phyloP scores from a whole-genome alignment of 257 asterid species.

The Jasminum sambac region DNA sequence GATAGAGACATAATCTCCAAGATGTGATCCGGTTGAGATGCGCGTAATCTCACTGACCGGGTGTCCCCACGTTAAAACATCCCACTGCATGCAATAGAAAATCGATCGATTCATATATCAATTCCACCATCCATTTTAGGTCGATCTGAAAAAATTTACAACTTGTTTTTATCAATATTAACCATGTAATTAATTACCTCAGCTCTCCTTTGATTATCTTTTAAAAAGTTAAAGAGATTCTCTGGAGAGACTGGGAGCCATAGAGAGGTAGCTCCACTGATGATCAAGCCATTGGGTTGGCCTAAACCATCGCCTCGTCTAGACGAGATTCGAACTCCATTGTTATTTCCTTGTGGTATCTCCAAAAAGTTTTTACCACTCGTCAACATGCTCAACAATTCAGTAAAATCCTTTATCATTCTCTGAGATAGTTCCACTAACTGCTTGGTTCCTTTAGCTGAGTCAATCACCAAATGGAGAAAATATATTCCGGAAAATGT shows the following conservation, averaged over 20 bases:
- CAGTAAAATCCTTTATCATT: slow-evolving; percentile 60
- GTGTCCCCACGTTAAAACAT: slow-evolving; percentile 47
- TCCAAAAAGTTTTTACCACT: slow-evolving; percentile 43
- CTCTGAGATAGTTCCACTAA: slow-evolving; percentile 59
- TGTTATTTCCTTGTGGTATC: slow-evolving; percentile 27
- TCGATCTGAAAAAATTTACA: background rate
- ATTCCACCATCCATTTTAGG: too few species aligned
- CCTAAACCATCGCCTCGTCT: slow-evolving; percentile 34
- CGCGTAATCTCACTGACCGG: slow-evolving; percentile 46
- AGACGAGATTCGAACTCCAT: slow-evolving; percentile 52
- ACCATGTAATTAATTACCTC: slow-evolving; percentile 33
- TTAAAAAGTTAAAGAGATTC: slow-evolving; percentile 51
- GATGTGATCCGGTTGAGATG: slow-evolving; percentile 52
- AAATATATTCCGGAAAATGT: background rate
- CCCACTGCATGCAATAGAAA: too few species aligned
- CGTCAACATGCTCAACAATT: slow-evolving; percentile 46
- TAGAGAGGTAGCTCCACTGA: slow-evolving; percentile 57
- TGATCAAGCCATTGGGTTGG: slow-evolving; percentile 45
- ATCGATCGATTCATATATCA: too few species aligned
- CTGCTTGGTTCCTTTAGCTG: slow-evolving; percentile 46
- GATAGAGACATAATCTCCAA: slow-evolving; percentile 53
- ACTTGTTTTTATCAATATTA: background rate
- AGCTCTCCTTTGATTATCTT: slow-evolving; percentile 48
- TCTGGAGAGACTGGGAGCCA: slow-evolving; percentile 56
- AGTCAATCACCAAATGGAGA: slow-evolving; percentile 37